Percentiles rank a stretch among this genome's conserved stretches.
phyloP scores from a whole-genome alignment of 2,329 filamentous ascomycete species.

The Trichophyton mentagrophytes region DNA sequence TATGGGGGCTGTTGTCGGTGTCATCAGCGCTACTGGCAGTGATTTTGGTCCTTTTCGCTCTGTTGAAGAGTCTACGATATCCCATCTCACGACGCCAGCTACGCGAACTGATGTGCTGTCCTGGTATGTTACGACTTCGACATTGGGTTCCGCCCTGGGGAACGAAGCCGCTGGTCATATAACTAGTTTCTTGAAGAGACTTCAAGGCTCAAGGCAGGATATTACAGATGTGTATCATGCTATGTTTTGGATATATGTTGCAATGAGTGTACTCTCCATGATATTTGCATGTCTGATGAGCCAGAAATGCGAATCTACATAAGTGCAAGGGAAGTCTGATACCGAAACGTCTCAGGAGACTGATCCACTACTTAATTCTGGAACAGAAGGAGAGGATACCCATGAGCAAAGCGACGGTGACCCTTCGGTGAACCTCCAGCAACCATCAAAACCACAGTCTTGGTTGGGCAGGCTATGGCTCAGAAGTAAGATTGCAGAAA shows the following conservation, averaged over 20 bases:
- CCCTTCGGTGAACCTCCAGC: not conserved
- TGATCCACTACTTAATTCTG: not conserved
- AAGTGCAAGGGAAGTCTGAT: no score
- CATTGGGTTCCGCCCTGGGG: not conserved
- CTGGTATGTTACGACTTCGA: not conserved
- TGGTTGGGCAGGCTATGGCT: not conserved
- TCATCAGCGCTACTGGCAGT: not conserved
- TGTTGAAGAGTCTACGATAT: not conserved
- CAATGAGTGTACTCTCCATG: not conserved
- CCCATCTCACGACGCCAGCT: not conserved
- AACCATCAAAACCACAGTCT: not conserved
- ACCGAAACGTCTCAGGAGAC: not conserved
- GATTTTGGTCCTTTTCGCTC: slow-evolving; percentile 1
- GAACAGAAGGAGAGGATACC: not conserved
- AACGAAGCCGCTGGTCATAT: not conserved
- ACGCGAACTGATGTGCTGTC: not conserved
- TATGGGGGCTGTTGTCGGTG: not conserved
- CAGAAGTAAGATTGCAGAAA: not conserved
- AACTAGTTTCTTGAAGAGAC: not conserved
- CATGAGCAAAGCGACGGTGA: not conserved
- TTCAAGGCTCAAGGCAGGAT: not conserved
- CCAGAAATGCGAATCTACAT: not conserved
- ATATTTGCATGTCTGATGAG: not conserved
- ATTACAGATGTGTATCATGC: not conserved
- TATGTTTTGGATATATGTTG: not conserved